phyloP scores from a whole-genome alignment of 2,329 filamentous ascomycete species.

The Penicillium sp. region DNA sequence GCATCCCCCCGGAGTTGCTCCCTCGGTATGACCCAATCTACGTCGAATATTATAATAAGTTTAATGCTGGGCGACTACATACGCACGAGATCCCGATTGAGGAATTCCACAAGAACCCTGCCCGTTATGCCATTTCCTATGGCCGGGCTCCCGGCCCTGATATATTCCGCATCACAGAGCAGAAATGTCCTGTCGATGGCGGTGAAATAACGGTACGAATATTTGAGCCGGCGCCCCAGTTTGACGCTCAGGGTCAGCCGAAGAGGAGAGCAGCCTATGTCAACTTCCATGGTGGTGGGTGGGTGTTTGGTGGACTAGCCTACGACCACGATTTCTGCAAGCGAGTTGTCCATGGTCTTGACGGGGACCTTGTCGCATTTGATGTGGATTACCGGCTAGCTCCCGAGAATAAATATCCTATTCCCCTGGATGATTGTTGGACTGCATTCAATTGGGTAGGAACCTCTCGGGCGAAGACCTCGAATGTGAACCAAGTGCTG shows the following conservation, averaged over 20 bases:
- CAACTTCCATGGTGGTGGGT: conserved; percentile 43
- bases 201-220: conserved; percentile 42
- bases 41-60: conserved; percentile 42
- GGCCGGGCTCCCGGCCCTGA: conserved; percentile 38
- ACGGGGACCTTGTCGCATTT: conserved; percentile 41
- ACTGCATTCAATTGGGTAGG: conserved; percentile 39
- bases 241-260: conserved; percentile 22
- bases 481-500: neutral
- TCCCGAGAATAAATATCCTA: conserved; percentile 39
- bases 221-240: conserved; percentile 33
- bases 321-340: conserved; percentile 43
- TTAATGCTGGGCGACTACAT: conserved; percentile 41
- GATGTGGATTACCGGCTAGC: conserved; percentile 46
- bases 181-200: conserved; percentile 38
- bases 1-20: conserved; percentile 38
- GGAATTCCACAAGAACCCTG: conserved; percentile 38
- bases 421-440: conserved; percentile 41
- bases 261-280: conserved; percentile 40
- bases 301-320: conserved; percentile 42
- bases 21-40: conserved; percentile 41
- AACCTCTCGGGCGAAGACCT: neutral
- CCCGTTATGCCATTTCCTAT: conserved; percentile 38
- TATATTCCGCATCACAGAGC: conserved; percentile 38
- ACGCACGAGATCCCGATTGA: conserved; percentile 44
- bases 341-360: conserved; percentile 34